Evolutionary conservation across 2,329 filamentous ascomycete species (phyloP).

Genomic region (Zalaria obscura): DNA sequence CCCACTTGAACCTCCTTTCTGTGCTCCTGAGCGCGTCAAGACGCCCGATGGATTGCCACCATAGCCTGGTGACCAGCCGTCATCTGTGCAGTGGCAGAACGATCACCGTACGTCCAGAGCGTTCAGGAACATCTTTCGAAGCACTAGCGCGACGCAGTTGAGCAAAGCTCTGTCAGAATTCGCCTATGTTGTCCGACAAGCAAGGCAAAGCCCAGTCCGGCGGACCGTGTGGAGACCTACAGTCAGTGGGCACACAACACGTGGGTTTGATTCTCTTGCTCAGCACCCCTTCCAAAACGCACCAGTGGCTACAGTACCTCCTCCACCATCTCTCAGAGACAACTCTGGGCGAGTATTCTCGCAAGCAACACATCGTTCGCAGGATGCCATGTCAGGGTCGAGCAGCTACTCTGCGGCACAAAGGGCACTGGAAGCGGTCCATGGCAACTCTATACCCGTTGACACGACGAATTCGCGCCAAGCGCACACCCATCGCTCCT

Average conservation of each 20-base stretch:
- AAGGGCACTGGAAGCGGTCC: constrained; percentile 10
- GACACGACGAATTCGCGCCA: constrained; percentile 3
- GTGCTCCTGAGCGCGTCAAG: constrained; percentile 10
- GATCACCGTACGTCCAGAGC: not conserved
- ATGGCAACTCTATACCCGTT: constrained; percentile 10
- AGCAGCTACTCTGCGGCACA: constrained; percentile 6
- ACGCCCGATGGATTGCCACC: constrained; percentile 10
- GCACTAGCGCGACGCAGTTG: not conserved
- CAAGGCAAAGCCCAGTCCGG: too few relatives aligned
- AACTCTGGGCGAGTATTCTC: too few relatives aligned
- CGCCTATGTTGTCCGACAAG: too few relatives aligned
- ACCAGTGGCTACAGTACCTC: constrained; percentile 1
- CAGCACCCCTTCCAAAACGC: constrained; percentile 13
- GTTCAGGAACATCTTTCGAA: not conserved
- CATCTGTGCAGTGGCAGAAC: too few relatives aligned
- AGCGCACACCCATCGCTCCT: too few relatives aligned
- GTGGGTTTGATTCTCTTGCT: constrained; percentile 8
- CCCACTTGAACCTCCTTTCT: constrained; percentile 9
- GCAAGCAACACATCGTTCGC: too few relatives aligned
- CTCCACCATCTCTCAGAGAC: not conserved
- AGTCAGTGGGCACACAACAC: constrained; percentile 15
- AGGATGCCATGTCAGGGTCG: not conserved
- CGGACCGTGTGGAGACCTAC: constrained; percentile 14
- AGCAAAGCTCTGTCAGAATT: not conserved
- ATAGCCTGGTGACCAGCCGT: not conserved